Evolutionary conservation across 2,329 filamentous ascomycete species (phyloP).

Genomic region (Neonectria hederae): DNA sequence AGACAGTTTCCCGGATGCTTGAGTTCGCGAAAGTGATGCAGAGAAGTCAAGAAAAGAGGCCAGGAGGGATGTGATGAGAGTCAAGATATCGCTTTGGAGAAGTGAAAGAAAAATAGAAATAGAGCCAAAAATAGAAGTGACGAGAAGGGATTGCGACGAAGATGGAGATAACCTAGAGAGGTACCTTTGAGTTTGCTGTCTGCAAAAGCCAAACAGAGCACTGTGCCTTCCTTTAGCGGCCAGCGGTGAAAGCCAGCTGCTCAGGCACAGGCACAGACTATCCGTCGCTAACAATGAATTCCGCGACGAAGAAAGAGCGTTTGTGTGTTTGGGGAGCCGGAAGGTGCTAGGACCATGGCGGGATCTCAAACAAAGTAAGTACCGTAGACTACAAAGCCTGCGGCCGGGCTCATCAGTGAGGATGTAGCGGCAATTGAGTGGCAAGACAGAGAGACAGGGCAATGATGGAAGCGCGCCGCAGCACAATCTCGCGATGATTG

Average conservation of each 20-base stretch:
- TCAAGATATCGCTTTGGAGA: not conserved
- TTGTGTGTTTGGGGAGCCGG: not conserved
- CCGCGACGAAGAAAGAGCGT: not conserved
- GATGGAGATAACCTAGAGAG: not conserved
- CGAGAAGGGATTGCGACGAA: not conserved
- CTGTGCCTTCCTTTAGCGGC: not conserved
- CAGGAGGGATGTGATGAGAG: not conserved
- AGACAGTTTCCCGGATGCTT: not conserved
- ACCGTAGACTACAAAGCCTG: not conserved
- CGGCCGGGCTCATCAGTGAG: not conserved
- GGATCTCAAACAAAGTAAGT: not conserved
- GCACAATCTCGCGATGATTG: slow-evolving; percentile 1
- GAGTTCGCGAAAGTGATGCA: not conserved
- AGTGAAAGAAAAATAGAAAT: not conserved
- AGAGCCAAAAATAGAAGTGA: not conserved
- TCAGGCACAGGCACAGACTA: not conserved
- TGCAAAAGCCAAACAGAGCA: not conserved
- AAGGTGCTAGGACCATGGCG: not conserved
- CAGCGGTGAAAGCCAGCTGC: not conserved
- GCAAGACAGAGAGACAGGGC: not conserved
- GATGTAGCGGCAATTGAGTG: not conserved
- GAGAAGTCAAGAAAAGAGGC: not conserved
- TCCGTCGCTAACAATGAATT: not conserved
- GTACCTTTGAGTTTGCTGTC: not conserved
- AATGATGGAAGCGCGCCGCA: slow-evolving; percentile 1